Evolutionary conservation across 495 filamentous ascomycete genomes (phyloP).

Genomic region (Trichoderma asperelloides): DNA sequence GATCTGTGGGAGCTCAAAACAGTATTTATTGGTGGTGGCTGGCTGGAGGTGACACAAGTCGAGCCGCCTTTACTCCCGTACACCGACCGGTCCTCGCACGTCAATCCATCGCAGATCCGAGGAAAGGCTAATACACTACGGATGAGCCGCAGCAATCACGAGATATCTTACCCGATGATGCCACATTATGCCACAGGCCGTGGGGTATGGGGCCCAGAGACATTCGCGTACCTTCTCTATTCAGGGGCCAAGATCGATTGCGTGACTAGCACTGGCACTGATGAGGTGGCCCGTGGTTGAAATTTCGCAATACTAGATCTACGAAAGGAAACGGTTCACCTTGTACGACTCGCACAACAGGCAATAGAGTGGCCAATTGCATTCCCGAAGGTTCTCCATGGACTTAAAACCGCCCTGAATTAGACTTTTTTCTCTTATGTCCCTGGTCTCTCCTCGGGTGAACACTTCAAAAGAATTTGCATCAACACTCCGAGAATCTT

Average conservation of each 20-base stretch:
- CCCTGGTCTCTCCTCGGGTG: neutral
- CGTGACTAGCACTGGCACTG: neutral
- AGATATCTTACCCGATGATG: slow-evolving; percentile 7
- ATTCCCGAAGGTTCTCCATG: neutral
- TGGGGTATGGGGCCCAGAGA: slow-evolving; percentile 4
- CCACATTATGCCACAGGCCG: slow-evolving; percentile 3
- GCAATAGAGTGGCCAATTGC: neutral
- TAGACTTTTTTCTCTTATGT: neutral
- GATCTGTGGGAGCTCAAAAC: neutral
- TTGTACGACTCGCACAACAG: neutral
- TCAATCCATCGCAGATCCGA: neutral
- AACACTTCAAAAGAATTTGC: neutral
- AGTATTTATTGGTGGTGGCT: neutral
- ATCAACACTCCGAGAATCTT: neutral
- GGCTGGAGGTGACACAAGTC: neutral
- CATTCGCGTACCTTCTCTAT: neutral
- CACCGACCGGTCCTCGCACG: neutral
- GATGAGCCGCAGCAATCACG: neutral
- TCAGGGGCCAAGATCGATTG: neutral
- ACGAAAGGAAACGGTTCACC: neutral
- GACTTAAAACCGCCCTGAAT: neutral
- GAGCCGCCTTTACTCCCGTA: neutral
- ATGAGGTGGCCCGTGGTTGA: slow-evolving; percentile 5
- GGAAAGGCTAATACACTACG: neutral
- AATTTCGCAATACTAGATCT: slow-evolving; percentile 7